Base-by-base conservation (phyloP, 768 basidiomycete genomes). In the Leucocoprinus leucothites region DNA sequence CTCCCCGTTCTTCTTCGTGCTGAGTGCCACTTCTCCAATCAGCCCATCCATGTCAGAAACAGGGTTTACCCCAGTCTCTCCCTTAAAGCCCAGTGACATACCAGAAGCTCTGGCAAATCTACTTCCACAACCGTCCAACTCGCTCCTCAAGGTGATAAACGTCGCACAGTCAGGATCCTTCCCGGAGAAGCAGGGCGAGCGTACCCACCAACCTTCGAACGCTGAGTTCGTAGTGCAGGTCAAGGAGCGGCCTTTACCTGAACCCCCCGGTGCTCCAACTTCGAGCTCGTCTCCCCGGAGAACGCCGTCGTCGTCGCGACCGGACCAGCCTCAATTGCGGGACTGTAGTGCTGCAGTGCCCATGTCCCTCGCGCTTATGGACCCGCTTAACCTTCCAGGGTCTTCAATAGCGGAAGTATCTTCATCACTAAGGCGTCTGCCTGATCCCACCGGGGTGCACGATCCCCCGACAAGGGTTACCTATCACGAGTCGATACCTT, bases 1-100 rank as follows among this genome's bases (percentile, higher is more conserved):
- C 31, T 5, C 31, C 3, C 38, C 45, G 14, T 53, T 53, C 40
- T 55, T 48, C 45, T 55, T 55, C 36, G 46, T 48, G 16, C 31
- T 48, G 11, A 55, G 45, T 13, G 45, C 46, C 11, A 47, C 24
- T 2, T 55, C 53, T 9, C 53, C 53, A 5, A 31, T 41, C 25
- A 31, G 25, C 11, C 28, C 31, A n/a, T n/a, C n/a, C n/a, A n/a
- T n/a, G 31, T 24, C 51, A 26, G 53, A 48, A 31, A 38, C 35
- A 21, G 44, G 13, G 9, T 40, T 25, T 18, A 38, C 52, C 7
- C 45, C 52, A n/a, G 26, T 53, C n/a, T 53, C 52, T 13, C 43
- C 44, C 2, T 3, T 47, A 5, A 46, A 46, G 6, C 16, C 18
- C 18, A 43, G 44, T 9, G 52, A 53, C 4, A 53, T 53, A 24